Conservation (phyloP, 345 rosid species). For the Erysimum cheiranthoides region DNA sequence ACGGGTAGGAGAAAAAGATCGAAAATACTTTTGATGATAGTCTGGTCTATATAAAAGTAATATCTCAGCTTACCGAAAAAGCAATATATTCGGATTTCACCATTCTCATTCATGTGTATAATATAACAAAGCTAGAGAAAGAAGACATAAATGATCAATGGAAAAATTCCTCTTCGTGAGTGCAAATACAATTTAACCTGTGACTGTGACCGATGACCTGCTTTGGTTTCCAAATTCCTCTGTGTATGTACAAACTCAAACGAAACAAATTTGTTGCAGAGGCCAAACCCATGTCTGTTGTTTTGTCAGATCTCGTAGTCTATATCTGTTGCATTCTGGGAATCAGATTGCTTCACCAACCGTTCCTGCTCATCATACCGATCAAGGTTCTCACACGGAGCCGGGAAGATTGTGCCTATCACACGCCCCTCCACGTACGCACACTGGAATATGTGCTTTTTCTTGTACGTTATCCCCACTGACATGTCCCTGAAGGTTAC, state of each 20-base stretch:
- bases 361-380: constrained; percentile 73
- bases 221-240: constrained; percentile 15
- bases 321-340: constrained; percentile 80
- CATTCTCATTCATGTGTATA: constrained; percentile 1
- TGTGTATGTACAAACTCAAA: constrained; percentile 37
- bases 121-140: constrained; percentile 7
- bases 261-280: constrained; percentile 22
- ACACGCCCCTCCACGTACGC: constrained; percentile 88
- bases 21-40: not conserved
- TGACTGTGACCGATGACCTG: not conserved
- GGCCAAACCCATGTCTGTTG: constrained; percentile 12
- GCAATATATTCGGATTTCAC: not conserved
- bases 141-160: constrained; percentile 13
- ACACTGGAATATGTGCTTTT: constrained; percentile 93
- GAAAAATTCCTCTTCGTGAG: constrained; percentile 14
- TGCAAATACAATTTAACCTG: constrained; percentile 9
- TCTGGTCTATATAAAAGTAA: constrained; percentile 17
- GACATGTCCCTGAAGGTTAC: constrained; percentile 87
- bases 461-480: constrained; percentile 89
- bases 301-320: constrained; percentile 62
- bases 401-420: constrained; percentile 82
- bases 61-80: constrained; percentile 4
- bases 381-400: constrained; percentile 93
- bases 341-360: constrained; percentile 66
- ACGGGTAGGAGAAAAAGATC: too few species aligned